Conservation (phyloP, 2,329 filamentous ascomycete genomes). For the Zymoseptoria pseudotritici region DNA sequence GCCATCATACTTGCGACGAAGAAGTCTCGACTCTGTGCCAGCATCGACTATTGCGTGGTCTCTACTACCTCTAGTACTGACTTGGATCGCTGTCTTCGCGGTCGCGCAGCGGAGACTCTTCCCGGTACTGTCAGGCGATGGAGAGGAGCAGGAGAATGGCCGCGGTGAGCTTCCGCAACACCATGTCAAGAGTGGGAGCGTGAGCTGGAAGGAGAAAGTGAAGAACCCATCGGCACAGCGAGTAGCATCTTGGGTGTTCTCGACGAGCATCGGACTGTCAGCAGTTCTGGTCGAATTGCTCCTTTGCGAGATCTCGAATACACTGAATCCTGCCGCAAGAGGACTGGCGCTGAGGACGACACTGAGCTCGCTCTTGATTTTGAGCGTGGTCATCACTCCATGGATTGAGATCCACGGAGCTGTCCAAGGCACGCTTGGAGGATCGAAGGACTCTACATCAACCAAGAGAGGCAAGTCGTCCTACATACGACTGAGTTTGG, state of each 20-base stretch:
- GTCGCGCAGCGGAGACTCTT: constrained; percentile 63
- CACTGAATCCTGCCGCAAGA: constrained; percentile 60
- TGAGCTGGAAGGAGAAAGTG: constrained; percentile 12
- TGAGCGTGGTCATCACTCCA: constrained; percentile 71
- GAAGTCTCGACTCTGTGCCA: constrained; percentile 37
- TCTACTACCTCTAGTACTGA: constrained; percentile 60
- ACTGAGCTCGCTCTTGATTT: constrained; percentile 61
- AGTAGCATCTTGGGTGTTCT: constrained; percentile 55
- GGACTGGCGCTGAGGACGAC: constrained; percentile 61
- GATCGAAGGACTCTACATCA: constrained; percentile 57
- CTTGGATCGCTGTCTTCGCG: constrained; percentile 57
- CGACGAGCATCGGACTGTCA: constrained; percentile 67
- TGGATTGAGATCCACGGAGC: constrained; percentile 63
- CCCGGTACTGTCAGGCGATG: constrained; percentile 57
- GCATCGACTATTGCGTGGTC: constrained; percentile 52
- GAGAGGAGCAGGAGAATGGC: constrained; percentile 54
- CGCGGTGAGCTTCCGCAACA: constrained; percentile 50
- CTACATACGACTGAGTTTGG: constrained; percentile 39
- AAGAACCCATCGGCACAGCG: constrained; percentile 26
- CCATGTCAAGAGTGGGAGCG: constrained; percentile 33
- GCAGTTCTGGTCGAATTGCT: constrained; percentile 73
- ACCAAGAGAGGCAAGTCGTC: constrained; percentile 51
- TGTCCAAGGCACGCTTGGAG: constrained; percentile 44
- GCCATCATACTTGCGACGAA: constrained; percentile 42
- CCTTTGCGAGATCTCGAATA: constrained; percentile 73